Conservation (phyloP, 1,284 basidiomycete genomes). For the Ceratobasidium sp. region DNA sequence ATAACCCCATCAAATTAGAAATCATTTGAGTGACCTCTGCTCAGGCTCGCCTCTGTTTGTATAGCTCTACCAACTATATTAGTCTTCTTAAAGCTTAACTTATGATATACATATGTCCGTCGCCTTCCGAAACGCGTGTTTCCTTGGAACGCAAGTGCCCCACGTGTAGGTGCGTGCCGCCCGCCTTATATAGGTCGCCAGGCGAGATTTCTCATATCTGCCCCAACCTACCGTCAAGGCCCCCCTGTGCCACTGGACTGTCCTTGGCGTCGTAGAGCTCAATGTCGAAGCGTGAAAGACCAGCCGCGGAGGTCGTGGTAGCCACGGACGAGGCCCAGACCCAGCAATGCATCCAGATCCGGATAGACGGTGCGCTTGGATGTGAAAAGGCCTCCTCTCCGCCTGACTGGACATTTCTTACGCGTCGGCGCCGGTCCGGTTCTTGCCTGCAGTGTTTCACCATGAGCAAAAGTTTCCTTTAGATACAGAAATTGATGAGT, state of each 20-base stretch:
- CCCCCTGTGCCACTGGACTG: constrained; percentile 18
- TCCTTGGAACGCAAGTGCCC: constrained; percentile 42
- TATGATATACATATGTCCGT: constrained; percentile 19
- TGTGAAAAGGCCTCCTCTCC: constrained; percentile 4
- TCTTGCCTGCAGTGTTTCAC: constrained; percentile 64
- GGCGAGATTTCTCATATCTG: constrained; percentile 32
- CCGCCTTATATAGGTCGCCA: constrained; percentile 42
- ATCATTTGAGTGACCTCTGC: constrained; percentile 19
- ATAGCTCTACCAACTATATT: constrained; percentile 18
- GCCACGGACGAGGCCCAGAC: constrained; percentile 14
- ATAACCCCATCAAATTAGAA: constrained; percentile 8
- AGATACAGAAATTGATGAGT: constrained; percentile 78
- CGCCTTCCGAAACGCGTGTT: constrained; percentile 44
- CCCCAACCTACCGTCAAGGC: constrained; percentile 28
- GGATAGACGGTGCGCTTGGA: constrained; percentile 40
- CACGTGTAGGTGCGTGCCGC: constrained; percentile 44
- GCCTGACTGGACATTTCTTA: constrained; percentile 18
- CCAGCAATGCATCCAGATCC: constrained; percentile 43
- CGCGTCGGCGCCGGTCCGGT: neutral
- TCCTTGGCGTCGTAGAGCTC: neutral
- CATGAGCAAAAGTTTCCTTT: constrained; percentile 75
- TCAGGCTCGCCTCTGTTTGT: constrained; percentile 35
- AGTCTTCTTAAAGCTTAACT: constrained; percentile 23
- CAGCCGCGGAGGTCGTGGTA: constrained; percentile 26
- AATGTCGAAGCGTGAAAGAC: constrained; percentile 42